Evolutionary conservation across 768 basidiomycete genomes (phyloP).

Genomic region (Heimioporus sp.): DNA sequence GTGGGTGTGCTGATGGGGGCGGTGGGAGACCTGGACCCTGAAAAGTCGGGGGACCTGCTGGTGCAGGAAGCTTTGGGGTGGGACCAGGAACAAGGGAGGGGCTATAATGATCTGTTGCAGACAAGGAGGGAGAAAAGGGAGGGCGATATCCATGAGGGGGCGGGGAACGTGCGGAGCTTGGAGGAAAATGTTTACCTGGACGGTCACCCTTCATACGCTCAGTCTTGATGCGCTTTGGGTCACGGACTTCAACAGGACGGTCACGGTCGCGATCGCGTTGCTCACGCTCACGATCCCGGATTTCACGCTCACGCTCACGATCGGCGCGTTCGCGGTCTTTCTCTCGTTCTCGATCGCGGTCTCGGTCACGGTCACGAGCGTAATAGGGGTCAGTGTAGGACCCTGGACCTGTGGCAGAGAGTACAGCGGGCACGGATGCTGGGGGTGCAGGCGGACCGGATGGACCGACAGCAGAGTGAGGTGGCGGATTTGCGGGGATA

Average conservation of each 20-base stretch:
- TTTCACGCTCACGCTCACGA: constrained; percentile 39
- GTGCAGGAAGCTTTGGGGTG: constrained; percentile 36
- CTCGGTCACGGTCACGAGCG: constrained; percentile 35
- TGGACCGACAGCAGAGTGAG: constrained; percentile 34
- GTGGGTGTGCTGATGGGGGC: constrained; percentile 30
- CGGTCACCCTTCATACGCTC: constrained; percentile 47
- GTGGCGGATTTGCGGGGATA: constrained; percentile 32
- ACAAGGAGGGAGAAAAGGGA: constrained; percentile 23
- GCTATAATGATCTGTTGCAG: constrained; percentile 33
- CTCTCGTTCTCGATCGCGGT: constrained; percentile 41
- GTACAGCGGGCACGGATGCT: constrained; percentile 29
- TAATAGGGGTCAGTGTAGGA: constrained; percentile 39
- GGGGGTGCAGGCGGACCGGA: constrained; percentile 33
- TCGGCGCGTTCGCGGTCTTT: constrained; percentile 39
- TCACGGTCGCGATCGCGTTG: constrained; percentile 46
- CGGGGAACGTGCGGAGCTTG: constrained; percentile 25
- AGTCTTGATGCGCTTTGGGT: constrained; percentile 60
- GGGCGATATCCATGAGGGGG: constrained; percentile 33
- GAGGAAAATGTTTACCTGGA: constrained; percentile 36
- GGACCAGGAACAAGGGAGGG: constrained; percentile 38
- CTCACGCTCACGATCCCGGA: constrained; percentile 35
- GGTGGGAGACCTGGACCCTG: constrained; percentile 38
- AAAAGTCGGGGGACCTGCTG: constrained; percentile 29
- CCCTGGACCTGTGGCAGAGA: constrained; percentile 29
- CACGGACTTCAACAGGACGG: constrained; percentile 47